Evolutionary conservation across 768 basidiomycete genomes (phyloP), one percentile per base, ranked within the genome.

Genomic region (Coprinopsis sp.): DNA sequence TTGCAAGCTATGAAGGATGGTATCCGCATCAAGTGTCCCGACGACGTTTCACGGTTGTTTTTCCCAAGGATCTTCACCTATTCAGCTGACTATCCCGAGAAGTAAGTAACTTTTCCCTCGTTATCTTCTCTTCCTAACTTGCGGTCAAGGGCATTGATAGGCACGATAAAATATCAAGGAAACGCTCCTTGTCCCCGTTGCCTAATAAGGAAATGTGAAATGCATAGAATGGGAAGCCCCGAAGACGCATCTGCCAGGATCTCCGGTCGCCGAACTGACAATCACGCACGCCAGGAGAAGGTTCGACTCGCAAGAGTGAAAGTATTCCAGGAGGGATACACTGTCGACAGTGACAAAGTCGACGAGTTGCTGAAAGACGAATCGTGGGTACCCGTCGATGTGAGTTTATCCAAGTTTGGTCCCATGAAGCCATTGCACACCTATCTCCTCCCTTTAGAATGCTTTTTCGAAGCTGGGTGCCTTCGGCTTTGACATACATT

Each of bases 41-140:
- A 46, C 87, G 83, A 48, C 83, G 79, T 46, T 84, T 79, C n/a
- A 31, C 8, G 30, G 30, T n/a, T 8, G 10, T 31, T 31, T 31
- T 31, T 8, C n/a, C 8, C n/a, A 8, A 31, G 30, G 30, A 31
- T 31, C n/a, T 31, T 31, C 30, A 31, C 30, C 10, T 31, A 31
- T n/a, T 31, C 30, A n/a, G 30, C 30, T 8, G 30, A 31, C 30
- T 31, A 31, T 31, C 30, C n/a, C 30, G 10, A 31, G 30, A 31
- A n/a, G n/a, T 8, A n/a, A 8, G n/a, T 31, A n/a, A 8, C 30
- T 8, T 31, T n/a, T n/a, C n/a, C 10, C 8, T 8, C n/a, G 8
- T 31, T n/a, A 8, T 31, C n/a, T 8, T n/a, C 30, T 31, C 10
- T 8, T 31, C 30, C 8, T 31, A n/a, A n/a, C 8, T 31, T 31